Base-by-base conservation (phyloP, 1,284 basidiomycete species). In the Boletellus deceptivus region DNA sequence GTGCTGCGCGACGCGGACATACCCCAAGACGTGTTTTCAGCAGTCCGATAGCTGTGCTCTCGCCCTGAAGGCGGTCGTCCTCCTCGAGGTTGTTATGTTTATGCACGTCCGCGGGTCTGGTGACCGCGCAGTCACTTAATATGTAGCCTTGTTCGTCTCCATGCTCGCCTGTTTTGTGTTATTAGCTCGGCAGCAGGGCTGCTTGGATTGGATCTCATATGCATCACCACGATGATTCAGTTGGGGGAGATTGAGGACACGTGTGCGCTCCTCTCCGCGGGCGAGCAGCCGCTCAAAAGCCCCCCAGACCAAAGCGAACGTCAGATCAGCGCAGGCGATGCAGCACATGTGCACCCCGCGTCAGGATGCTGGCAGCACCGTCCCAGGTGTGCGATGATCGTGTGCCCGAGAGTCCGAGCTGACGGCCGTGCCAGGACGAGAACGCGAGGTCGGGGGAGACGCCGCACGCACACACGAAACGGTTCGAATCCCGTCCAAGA, bases 11-110 rank as follows among this genome's bases (percentile, higher is more conserved):
- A 54, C 51, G 55, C 17, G 55, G 59, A 6, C 49, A 55, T 16
- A 6, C 49, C 3, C 48, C 54, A 49, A 56, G 52, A 36, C 62
- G 65, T 27, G 50, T 69, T 35, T 59, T 67, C 35, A 65, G 64
- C 35, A 41, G 45, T n/a, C 59, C 64, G 31, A 50, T 65, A 45
- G 38, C 49, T 42, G 35, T 29, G 17, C 45, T 51, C 31, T 38
- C 56, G 17, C 29, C 62, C 18, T 59, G 39, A 59, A 36, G 27
- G 43, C 16, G 18, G 18, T 16, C 22, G 18, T 42, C 41, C 35
- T 14, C 14, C 27, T 35, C 14, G 16, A 31, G 46, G 24, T 24
- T 54, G 29, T 20, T 9, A 60, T 35, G 61, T 53, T 48, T 43
- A 17, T 29, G 48, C 57, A 35, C 40, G 18, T 48, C 22, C 40